Percentiles rank a stretch among this genome's conserved stretches.
Conservation (phyloP, 2,329 filamentous ascomycete species). For the Colletotrichum cereale region DNA sequence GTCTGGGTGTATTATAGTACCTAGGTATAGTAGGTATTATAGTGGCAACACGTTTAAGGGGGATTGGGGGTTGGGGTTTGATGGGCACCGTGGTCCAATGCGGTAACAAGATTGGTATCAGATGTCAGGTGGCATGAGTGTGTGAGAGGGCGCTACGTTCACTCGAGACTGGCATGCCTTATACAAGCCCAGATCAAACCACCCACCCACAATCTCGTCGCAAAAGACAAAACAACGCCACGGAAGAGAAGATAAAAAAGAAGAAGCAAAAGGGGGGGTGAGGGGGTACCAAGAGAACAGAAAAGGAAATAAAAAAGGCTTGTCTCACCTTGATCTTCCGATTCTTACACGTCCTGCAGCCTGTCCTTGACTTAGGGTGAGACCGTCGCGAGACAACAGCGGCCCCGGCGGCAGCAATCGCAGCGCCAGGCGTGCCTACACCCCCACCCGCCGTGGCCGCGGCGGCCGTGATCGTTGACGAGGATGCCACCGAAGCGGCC, state of each 20-base stretch:
- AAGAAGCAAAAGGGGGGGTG: background rate
- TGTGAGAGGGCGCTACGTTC: background rate
- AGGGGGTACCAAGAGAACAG: background rate
- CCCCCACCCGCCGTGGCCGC: constrained; percentile 6
- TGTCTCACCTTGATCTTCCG: constrained; percentile 61
- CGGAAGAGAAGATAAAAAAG: background rate
- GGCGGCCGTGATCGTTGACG: constrained; percentile 27
- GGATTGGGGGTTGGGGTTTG: background rate
- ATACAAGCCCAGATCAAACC: background rate
- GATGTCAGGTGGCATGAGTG: background rate
- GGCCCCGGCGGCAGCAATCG: constrained; percentile 9
- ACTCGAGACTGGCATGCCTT: background rate
- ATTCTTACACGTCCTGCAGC: constrained; percentile 67
- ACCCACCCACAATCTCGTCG: background rate
- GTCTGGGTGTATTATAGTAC: background rate
- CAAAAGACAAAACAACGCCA: background rate
- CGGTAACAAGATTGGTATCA: background rate
- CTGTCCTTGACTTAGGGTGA: constrained; percentile 67
- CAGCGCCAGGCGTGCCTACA: constrained; percentile 4
- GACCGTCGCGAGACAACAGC: constrained; percentile 58
- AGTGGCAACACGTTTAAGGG: background rate
- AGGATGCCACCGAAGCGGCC: constrained; percentile 14
- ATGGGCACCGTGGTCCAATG: background rate
- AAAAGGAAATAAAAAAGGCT: background rate
- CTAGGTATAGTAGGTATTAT: background rate